phyloP scores from a whole-genome alignment of 2,329 filamentous ascomycete species.

The Talaromyces sp. region DNA sequence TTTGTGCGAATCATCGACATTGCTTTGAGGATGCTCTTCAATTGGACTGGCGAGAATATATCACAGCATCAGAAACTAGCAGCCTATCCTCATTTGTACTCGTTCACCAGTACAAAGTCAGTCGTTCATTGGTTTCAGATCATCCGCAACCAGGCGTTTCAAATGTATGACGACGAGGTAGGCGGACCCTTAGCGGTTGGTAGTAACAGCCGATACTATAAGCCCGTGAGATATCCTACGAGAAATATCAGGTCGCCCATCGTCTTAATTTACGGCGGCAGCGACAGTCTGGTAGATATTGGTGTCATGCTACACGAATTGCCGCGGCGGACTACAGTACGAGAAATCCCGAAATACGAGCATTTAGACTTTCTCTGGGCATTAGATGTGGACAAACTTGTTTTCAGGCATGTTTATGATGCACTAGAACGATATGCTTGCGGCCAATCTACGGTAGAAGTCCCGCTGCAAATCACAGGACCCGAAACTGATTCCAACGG shows the following conservation, averaged over 20 bases:
- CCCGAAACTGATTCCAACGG: neutral
- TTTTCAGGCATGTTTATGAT: conserved; percentile 89
- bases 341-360: conserved; percentile 87
- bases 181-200: conserved; percentile 70
- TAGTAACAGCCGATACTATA: conserved; percentile 79
- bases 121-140: conserved; percentile 99
- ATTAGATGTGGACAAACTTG: conserved; percentile 73
- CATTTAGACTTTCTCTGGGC: conserved; percentile 98
- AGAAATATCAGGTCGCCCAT: conserved; percentile 96
- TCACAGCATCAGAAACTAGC: conserved; percentile 83
- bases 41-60: conserved; percentile 85
- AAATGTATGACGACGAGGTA: conserved; percentile 97
- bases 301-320: conserved; percentile 86
- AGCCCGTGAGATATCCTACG: conserved; percentile 93
- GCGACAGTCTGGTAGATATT: conserved; percentile 91
- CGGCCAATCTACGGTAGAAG: conserved; percentile 16
- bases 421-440: conserved; percentile 66
- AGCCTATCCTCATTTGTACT: conserved; percentile 93
- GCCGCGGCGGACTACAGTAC: conserved; percentile 78
- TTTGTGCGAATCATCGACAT: conserved; percentile 86
- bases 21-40: conserved; percentile 77
- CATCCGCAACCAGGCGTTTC: conserved; percentile 91
- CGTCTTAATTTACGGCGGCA: conserved; percentile 88
- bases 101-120: conserved; percentile 92
- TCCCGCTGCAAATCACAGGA: conserved; percentile 8